A percentile compares a stretch with the other conserved stretches of the same genome.
These are phyloP conservation scores for Microsporum ferrugineum DNA, from an alignment of 2,329 filamentous ascomycete genomes.

Conservation along the genomic window DNA sequence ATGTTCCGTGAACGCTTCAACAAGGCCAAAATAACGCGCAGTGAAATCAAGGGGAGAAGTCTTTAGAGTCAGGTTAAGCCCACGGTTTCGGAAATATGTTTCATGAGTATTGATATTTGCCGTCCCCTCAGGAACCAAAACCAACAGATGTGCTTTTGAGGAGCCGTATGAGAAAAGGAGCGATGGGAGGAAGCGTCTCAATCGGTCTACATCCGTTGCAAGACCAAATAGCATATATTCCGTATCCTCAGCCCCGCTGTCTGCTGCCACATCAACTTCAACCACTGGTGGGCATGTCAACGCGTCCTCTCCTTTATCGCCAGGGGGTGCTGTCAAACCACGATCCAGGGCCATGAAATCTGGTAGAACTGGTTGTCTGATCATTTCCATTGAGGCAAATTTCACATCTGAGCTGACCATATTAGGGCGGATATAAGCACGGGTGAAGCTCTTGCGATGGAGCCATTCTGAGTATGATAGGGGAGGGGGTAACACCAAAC, in stretches of 20 bases:
- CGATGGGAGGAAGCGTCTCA: constrained; percentile 31
- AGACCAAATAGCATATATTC: constrained; percentile 32
- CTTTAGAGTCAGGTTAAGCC: constrained; percentile 30
- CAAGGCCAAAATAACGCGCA: constrained; percentile 34
- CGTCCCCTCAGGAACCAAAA: constrained; percentile 32
- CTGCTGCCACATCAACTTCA: constrained; percentile 31
- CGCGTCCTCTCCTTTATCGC: constrained; percentile 21
- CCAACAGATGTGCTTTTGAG: constrained; percentile 31
- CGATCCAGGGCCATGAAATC: constrained; percentile 30
- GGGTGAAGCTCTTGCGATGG: constrained; percentile 35
- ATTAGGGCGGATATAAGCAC: constrained; percentile 32
- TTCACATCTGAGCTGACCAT: constrained; percentile 26
- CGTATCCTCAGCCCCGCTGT: constrained; percentile 31
- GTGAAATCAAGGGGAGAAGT: constrained; percentile 33
- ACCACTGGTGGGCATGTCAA: constrained; percentile 30
- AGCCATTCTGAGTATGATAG: constrained; percentile 33
- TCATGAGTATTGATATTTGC: constrained; percentile 31
- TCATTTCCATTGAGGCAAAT: constrained; percentile 30
- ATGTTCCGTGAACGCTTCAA: constrained; percentile 30
- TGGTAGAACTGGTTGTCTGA: constrained; percentile 29
- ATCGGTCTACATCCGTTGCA: constrained; percentile 34
- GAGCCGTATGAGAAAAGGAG: constrained; percentile 34
- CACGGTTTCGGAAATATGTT: constrained; percentile 32
- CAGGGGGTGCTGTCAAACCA: constrained; percentile 25
- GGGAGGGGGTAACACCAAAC: constrained; percentile 23